phyloP scores from a whole-genome alignment of 257 asterid genomes.

The Ocimum tenuiflorum region DNA sequence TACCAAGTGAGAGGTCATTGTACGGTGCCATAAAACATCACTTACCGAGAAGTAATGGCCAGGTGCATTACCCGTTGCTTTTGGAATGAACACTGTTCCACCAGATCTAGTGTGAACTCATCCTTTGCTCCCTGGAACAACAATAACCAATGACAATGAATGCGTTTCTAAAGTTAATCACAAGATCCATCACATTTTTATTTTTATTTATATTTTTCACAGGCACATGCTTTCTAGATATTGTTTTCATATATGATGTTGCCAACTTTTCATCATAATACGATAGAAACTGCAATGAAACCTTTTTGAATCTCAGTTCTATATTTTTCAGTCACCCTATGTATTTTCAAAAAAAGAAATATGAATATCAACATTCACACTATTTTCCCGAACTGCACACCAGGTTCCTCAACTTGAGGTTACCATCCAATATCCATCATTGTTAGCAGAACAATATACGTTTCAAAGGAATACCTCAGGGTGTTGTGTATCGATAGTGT shows the following conservation, averaged over 20 bases:
- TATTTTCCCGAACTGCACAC: not conserved
- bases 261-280: not conserved
- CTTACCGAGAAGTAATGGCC: conserved; percentile 77
- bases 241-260: not conserved
- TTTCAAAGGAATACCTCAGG: conserved; percentile 53
- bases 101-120: conserved; percentile 93
- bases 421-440: not conserved
- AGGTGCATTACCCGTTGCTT: conserved; percentile 82
- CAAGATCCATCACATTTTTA: conserved; percentile 5
- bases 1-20: not conserved
- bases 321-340: not conserved
- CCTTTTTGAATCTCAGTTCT: not conserved
- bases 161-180: not conserved
- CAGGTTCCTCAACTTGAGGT: not conserved
- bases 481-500: conserved; percentile 54
- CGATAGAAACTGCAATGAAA: not conserved
- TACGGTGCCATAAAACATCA: conserved; percentile 1
- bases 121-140: conserved; percentile 76
- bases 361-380: not conserved
- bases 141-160: conserved; percentile 1
- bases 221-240: too few species aligned
- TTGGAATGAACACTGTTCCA: conserved; percentile 78
- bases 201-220: not conserved
- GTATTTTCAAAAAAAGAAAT: not conserved
- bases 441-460: conserved; percentile 1